Percentiles rank a stretch among this genome's conserved stretches.
Conservation (phyloP, 2,329 filamentous ascomycete genomes). For the Talaromyces funiculosus region DNA sequence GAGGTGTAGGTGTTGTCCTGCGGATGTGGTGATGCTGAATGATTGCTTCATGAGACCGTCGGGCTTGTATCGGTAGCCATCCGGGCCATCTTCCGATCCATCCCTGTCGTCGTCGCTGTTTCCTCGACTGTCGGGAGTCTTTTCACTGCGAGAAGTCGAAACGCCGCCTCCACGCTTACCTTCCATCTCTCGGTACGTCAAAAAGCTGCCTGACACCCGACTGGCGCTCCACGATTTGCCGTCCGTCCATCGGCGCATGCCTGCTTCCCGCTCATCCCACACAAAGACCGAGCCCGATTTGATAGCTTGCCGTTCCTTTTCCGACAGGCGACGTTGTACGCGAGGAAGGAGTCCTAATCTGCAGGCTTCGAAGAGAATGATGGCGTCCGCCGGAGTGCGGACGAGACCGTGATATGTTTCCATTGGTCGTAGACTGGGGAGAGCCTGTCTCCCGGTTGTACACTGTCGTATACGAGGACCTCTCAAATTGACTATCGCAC, state of each 20-base stretch:
- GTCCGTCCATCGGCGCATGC: constrained; percentile 97
- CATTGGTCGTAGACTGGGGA: constrained; percentile 51
- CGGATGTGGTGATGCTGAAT: constrained; percentile 94
- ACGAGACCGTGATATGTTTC: constrained; percentile 96
- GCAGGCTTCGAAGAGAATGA: constrained; percentile 97
- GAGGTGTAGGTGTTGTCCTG: constrained; percentile 84
- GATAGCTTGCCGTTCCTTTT: constrained; percentile 95
- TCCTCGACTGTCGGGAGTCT: constrained; percentile 76
- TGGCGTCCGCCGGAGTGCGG: constrained; percentile 91
- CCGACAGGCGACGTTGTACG: constrained; percentile 86
- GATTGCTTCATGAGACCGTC: constrained; percentile 99
- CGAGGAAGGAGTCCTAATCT: constrained; percentile 80
- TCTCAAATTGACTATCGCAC: background rate
- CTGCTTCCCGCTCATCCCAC: constrained; percentile 98
- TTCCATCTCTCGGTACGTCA: constrained; percentile 98
- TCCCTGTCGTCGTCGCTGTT: constrained; percentile 77
- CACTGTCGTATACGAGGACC: background rate
- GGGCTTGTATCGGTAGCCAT: constrained; percentile 90
- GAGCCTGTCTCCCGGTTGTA: constrained; percentile 7
- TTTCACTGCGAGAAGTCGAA: constrained; percentile 56
- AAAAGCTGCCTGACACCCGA: constrained; percentile 91
- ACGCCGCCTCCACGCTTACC: constrained; percentile 72
- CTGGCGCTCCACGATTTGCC: constrained; percentile 99
- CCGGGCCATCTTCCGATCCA: constrained; percentile 65
- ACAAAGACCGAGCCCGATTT: constrained; percentile 96